Conservation (phyloP, 2,329 filamentous ascomycete genomes). For the Cladophialophora exuberans region DNA sequence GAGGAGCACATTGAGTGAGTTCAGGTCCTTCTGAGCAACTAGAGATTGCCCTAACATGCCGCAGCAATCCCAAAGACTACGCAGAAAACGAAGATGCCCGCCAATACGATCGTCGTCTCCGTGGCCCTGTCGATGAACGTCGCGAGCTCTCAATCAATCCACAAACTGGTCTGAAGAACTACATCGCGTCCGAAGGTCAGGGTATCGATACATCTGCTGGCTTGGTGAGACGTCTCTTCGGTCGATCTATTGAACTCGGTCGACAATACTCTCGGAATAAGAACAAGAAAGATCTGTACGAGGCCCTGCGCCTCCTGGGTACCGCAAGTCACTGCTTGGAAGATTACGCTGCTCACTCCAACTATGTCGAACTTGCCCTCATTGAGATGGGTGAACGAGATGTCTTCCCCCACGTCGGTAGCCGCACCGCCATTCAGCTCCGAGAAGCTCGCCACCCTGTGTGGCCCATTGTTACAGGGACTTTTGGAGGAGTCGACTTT, state of each 20-base stretch:
- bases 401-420: slow-evolving; percentile 86
- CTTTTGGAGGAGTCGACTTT: slow-evolving; percentile 94
- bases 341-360: slow-evolving; percentile 91
- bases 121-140: slow-evolving; percentile 77
- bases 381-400: slow-evolving; percentile 82
- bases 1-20: slow-evolving; percentile 79
- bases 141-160: slow-evolving; percentile 79
- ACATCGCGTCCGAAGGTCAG: slow-evolving; percentile 82
- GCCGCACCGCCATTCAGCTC: slow-evolving; percentile 70
- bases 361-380: slow-evolving; percentile 85
- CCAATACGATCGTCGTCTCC: slow-evolving; percentile 77
- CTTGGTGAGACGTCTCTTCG: slow-evolving; percentile 75
- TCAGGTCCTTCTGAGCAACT: background rate
- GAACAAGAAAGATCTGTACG: slow-evolving; percentile 78
- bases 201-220: slow-evolving; percentile 81
- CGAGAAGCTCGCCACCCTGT: slow-evolving; percentile 67
- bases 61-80: slow-evolving; percentile 71
- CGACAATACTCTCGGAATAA: slow-evolving; percentile 69
- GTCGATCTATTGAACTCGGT: slow-evolving; percentile 75
- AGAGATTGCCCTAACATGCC: slow-evolving; percentile 5
- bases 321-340: slow-evolving; percentile 90
- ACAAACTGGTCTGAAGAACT: slow-evolving; percentile 81
- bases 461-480: slow-evolving; percentile 85
- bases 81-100: slow-evolving; percentile 86
- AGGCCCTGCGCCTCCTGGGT: slow-evolving; percentile 82